phyloP scores from a whole-genome alignment of 2,329 filamentous ascomycete species.

The Scytalidium sp. region DNA sequence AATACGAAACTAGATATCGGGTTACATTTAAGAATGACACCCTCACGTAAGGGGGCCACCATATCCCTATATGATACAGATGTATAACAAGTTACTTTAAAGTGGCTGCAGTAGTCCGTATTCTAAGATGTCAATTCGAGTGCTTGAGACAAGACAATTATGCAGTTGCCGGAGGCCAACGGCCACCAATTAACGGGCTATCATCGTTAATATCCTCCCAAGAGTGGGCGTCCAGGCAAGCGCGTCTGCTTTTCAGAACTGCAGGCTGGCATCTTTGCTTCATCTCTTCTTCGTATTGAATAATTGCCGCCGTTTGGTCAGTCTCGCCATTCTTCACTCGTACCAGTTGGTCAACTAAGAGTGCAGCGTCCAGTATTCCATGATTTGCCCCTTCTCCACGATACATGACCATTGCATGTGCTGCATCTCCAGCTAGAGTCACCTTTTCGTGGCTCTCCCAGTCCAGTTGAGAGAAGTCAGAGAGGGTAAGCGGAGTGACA shows the following conservation, averaged over 20 bases:
- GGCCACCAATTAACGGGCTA: slow-evolving; percentile 21
- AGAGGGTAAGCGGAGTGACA: slow-evolving; percentile 12
- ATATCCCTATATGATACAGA: no score
- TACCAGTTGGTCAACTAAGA: slow-evolving; percentile 34
- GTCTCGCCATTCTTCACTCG: slow-evolving; percentile 37
- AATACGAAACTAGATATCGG: no score
- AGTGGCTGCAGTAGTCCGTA: no score
- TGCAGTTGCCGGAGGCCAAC: background rate
- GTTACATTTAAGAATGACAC: no score
- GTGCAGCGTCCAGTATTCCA: slow-evolving; percentile 39
- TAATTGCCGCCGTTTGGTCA: slow-evolving; percentile 51
- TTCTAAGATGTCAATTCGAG: no score
- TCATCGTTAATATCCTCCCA: slow-evolving; percentile 35
- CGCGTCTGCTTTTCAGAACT: slow-evolving; percentile 46
- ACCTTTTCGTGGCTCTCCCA: slow-evolving; percentile 44
- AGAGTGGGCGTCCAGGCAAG: slow-evolving; percentile 51
- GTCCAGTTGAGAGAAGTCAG: slow-evolving; percentile 31
- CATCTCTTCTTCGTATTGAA: slow-evolving; percentile 42
- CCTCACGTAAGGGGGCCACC: no score
- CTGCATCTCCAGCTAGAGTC: slow-evolving; percentile 50
- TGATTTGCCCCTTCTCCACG: slow-evolving; percentile 43
- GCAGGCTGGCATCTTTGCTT: slow-evolving; percentile 39
- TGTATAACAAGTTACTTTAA: no score
- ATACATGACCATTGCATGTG: slow-evolving; percentile 46
- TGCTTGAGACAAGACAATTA: background rate